Base-by-base conservation (phyloP, 1,284 basidiomycete species). In the Leccinum fallax region DNA sequence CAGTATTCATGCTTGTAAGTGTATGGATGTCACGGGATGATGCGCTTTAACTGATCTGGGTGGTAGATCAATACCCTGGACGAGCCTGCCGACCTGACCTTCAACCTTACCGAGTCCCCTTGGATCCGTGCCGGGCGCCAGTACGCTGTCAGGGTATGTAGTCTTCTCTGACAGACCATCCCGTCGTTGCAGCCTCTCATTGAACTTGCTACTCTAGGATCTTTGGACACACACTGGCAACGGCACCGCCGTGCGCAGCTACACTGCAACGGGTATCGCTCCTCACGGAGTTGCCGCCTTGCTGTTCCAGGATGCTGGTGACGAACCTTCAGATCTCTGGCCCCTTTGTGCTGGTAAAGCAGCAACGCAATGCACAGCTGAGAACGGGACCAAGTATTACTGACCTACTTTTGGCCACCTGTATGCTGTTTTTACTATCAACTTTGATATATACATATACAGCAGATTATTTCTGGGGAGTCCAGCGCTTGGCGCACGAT, bases 161-260 rank as follows among this genome's bases (percentile, higher is more conserved):
- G 19, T 34, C 11, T 26, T 5, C 7, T 30, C 26, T 56, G 26
- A 3, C 40, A 8, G n/a, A 15, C 53, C 19, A 3, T 19, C 1
- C 51, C 11, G 19, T 10, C 24, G 13, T 34, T 32, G 28, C 8
- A 0, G 5, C 19, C 57, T 13, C 0, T 36, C 4, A 21, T 15
- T 58, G 26, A 59, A 13, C n/a, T 11, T 28, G 1, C 4, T 24
- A 24, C 40, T 62, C 36, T 64, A 89, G 87, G 87, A 89, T 65
- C 77, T 89, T 9, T 89, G 88, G 87, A 73, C 83, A 9, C 87
- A 89, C 69, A 87, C 86, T 2, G 75, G 83, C 68, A 89, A 89
- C 66, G 86, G 86, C 8, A 89, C 85, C 0, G 85, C 85, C 2
- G 77, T 88, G 24, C 81, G 89, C 16, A 85, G 80, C 71, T 82